These are phyloP conservation scores for Paratinospora sagittata DNA, from an alignment of 164 flowering plant species.

Conservation along the genomic window DNA sequence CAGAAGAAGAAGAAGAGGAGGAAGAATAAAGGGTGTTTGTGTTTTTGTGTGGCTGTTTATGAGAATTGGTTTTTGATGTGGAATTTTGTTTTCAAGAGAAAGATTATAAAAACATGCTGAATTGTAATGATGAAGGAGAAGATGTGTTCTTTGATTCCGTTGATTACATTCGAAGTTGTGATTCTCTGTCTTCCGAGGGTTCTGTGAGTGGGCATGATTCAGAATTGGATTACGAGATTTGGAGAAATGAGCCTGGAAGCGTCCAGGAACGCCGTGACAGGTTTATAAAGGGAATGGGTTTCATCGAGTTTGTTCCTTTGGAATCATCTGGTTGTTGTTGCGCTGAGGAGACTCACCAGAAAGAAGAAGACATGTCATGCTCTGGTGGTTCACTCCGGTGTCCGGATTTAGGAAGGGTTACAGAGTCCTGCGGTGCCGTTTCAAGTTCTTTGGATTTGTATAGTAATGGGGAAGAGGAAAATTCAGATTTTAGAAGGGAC, in stretches of 20 bases:
- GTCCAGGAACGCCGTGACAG: constrained; percentile 42
- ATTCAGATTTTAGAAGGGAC: constrained; percentile 25
- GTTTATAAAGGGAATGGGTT: constrained; percentile 49
- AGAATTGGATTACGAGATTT: constrained; percentile 42
- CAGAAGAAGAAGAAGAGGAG: not conserved
- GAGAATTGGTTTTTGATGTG: constrained; percentile 38
- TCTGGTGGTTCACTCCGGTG: constrained; percentile 4
- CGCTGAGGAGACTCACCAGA: not conserved
- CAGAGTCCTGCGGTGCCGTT: constrained; percentile 37
- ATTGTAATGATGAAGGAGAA: constrained; percentile 33
- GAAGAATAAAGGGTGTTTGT: not conserved
- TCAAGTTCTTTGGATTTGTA: constrained; percentile 22
- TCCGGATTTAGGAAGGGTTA: constrained; percentile 30
- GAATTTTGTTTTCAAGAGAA: constrained; percentile 21
- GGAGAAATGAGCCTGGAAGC: constrained; percentile 58
- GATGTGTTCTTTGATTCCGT: constrained; percentile 61
- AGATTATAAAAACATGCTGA: constrained; percentile 38
- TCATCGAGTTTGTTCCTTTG: constrained; percentile 29
- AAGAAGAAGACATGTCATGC: not conserved
- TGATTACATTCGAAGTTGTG: constrained; percentile 24
- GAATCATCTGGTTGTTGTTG: constrained; percentile 1
- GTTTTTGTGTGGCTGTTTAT: too few species aligned
- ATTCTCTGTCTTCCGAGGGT: constrained; percentile 33
- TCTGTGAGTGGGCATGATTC: constrained; percentile 15
- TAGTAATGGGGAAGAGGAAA: constrained; percentile 12